Percentiles rank a stretch among this genome's conserved stretches.
Evolutionary conservation across 768 basidiomycete genomes (phyloP).

Genomic region (Scleroderma citrinum): DNA sequence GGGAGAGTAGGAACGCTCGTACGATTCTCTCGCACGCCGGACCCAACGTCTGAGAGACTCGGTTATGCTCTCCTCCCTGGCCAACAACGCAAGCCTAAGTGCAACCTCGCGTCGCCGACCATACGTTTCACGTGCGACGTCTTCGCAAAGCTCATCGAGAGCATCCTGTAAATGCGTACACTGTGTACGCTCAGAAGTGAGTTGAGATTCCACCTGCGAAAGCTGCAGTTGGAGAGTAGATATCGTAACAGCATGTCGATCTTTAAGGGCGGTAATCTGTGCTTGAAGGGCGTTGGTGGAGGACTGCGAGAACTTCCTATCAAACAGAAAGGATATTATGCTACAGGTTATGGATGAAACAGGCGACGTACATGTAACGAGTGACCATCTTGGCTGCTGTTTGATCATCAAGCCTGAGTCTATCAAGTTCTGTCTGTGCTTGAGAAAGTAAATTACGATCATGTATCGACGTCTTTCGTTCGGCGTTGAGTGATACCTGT

Average conservation of each 20-base stretch:
- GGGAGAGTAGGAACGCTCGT: constrained; percentile 19
- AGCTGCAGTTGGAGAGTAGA: constrained; percentile 50
- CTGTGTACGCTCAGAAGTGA: constrained; percentile 39
- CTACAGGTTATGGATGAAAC: neutral
- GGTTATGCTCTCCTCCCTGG: constrained; percentile 56
- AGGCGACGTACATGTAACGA: constrained; percentile 66
- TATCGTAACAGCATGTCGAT: constrained; percentile 57
- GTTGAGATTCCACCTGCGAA: constrained; percentile 36
- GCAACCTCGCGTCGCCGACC: constrained; percentile 69
- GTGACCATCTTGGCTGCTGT: constrained; percentile 80
- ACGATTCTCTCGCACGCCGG: constrained; percentile 41
- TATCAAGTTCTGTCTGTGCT: constrained; percentile 47
- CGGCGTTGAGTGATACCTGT: constrained; percentile 40
- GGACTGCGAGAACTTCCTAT: constrained; percentile 79
- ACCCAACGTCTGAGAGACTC: constrained; percentile 56
- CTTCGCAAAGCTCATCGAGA: constrained; percentile 66
- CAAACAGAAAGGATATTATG: neutral
- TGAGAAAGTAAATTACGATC: constrained; percentile 42
- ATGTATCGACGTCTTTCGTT: constrained; percentile 36
- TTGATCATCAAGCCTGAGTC: constrained; percentile 56
- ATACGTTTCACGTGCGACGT: constrained; percentile 63
- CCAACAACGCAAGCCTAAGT: constrained; percentile 54
- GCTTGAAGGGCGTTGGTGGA: constrained; percentile 61
- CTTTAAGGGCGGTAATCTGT: constrained; percentile 51
- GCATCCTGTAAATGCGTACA: constrained; percentile 48